phyloP scores from a whole-genome alignment of 495 filamentous ascomycete species.

The Neurospora terricola region DNA sequence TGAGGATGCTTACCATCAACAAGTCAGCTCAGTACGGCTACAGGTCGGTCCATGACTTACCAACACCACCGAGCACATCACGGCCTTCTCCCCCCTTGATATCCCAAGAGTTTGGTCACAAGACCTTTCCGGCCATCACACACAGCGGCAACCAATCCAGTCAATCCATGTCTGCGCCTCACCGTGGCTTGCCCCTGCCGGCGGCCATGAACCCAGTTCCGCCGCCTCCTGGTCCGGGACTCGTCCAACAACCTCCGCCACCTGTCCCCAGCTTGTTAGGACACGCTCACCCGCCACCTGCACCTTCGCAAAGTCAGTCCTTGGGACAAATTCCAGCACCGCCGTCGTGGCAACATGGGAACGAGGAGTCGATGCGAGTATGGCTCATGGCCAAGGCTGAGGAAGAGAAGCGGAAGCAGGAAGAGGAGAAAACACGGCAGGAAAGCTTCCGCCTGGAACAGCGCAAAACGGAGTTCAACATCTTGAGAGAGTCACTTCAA shows the following conservation, averaged over 20 bases:
- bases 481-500: conserved; percentile 69
- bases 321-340: conserved; percentile 56
- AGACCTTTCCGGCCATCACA: conserved; percentile 27
- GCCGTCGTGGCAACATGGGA: conserved; percentile 60
- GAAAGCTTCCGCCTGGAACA: conserved; percentile 69
- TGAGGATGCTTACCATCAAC: conserved; percentile 58
- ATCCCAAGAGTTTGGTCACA: conserved; percentile 38
- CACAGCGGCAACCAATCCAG: conserved; percentile 32
- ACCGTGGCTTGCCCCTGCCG: conserved; percentile 66
- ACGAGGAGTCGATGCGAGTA: conserved; percentile 70
- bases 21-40: conserved; percentile 57
- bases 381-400: conserved; percentile 79
- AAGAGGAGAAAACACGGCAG: conserved; percentile 82
- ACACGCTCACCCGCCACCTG: conserved; percentile 28
- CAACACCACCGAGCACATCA: conserved; percentile 47
- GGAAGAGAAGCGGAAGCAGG: conserved; percentile 78
- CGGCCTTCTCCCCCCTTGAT: conserved; percentile 51
- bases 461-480: conserved; percentile 67
- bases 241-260: conserved; percentile 9
- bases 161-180: conserved; percentile 58
- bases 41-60: conserved; percentile 60
- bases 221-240: conserved; percentile 23
- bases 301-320: conserved; percentile 28
- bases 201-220: conserved; percentile 59
- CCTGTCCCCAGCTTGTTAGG: conserved; percentile 18